Evolutionary conservation across 2,329 filamentous ascomycete species (phyloP), one percentile per base, ranked within the genome.

Genomic region (Graphilbum sp.): DNA sequence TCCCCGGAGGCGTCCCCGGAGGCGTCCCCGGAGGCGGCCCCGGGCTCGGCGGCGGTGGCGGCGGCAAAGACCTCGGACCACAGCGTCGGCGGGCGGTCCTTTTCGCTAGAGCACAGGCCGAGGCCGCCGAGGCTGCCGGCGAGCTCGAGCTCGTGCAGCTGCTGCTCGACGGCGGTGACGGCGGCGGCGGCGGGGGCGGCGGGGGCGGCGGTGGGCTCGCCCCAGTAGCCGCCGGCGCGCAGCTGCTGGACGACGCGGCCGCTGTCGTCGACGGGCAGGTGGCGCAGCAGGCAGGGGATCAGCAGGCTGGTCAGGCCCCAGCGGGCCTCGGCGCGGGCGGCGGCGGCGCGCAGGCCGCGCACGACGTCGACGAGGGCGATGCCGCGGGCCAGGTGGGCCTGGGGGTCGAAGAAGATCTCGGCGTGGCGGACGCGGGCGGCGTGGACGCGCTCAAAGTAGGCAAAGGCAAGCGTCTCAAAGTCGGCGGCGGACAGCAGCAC

Each of bases 321-420:
- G 42, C 81, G 71, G 35, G 52, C 53, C 49, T 72, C 61, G 1
- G 80, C 80, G 18, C 71, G 66, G 38, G 57, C 50, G 47, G 75
- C 68, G 2, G 76, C 81, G 1, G 63, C 62, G 0, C 58, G 59
- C 47, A 84, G 74, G 3, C 81, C 82, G 3, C 55, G 52, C 4
- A 85, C 64, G 18, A 86, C 67, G 2, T 70, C 76, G 15, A 66
- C 59, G 50, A 82, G 78, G 8, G 63, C 46, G 4, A 87, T 58
- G 5, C 75, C 75, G 16, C 79, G 67, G 12, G 57, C 59, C 5
- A 72, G 67, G 54, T 87, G 82, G 1, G 77, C 79, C 55, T 87
- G 80, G 2, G 81, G 80, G 53, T 87, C 82, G 58, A 87, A 86
- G 60, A 85, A 87, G 45, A 85, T 67, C 54, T 87, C 81, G 13